These are phyloP conservation scores for Dendrobium chrysotoxum DNA, from an alignment of 106 monocot genomes.

Conservation along the genomic window DNA sequence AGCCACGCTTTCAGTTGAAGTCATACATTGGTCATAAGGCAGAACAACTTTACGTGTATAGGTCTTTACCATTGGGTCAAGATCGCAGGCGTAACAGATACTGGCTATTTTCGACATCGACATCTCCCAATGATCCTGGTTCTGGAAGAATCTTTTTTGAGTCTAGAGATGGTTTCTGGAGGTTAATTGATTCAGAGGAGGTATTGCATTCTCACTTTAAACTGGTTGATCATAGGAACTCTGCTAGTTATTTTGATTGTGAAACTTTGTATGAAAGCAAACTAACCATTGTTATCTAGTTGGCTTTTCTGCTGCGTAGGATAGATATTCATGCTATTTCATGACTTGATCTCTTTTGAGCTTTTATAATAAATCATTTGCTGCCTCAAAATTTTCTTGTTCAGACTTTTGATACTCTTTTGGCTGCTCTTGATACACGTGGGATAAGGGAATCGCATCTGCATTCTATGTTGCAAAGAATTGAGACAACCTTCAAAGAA, in stretches of 20 bases:
- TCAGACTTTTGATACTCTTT: conserved; percentile 84
- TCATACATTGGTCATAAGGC: conserved; percentile 84
- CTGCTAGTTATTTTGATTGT: too few relatives aligned
- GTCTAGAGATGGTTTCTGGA: conserved; percentile 83
- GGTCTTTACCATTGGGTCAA: conserved; percentile 93
- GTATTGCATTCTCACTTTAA: conserved; percentile 24
- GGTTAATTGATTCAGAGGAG: conserved; percentile 93
- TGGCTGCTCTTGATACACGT: conserved; percentile 75
- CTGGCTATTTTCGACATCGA: conserved; percentile 88
- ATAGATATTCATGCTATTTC: not conserved
- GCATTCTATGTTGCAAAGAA: conserved; percentile 80
- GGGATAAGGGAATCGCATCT: conserved; percentile 90
- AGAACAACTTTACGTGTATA: conserved; percentile 83
- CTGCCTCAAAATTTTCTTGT: not conserved
- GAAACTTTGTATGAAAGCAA: not conserved
- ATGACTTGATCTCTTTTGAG: not conserved
- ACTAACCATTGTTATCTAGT: too few relatives aligned
- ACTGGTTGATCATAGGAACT: too few relatives aligned
- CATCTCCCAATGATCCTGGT: conserved; percentile 88
- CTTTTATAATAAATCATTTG: not conserved
- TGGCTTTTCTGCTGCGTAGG: too few relatives aligned
- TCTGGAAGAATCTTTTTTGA: conserved; percentile 95
- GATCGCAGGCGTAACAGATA: conserved; percentile 93
- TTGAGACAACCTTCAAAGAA: conserved; percentile 83
- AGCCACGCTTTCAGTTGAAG: conserved; percentile 79